These are phyloP conservation scores for Corynespora cassiicola DNA, from an alignment of 2,329 filamentous ascomycete genomes.

Conservation along the genomic window DNA sequence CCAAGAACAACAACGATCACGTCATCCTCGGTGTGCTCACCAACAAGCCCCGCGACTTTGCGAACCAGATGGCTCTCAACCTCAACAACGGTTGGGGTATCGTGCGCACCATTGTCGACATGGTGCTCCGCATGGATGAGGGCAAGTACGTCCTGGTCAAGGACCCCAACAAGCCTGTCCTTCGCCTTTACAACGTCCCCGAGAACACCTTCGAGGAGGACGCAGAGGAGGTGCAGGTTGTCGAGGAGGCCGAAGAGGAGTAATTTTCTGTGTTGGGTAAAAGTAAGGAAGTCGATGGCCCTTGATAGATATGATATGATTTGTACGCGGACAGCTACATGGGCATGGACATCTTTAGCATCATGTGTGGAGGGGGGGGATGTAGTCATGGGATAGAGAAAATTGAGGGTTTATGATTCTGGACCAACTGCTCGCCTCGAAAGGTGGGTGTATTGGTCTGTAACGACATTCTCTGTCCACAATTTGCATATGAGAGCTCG, in stretches of 20 bases:
- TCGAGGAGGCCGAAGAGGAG: conserved; percentile 63
- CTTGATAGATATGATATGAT: too few species aligned
- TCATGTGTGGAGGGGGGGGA: too few species aligned
- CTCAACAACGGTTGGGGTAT: conserved; percentile 99
- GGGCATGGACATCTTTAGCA: too few species aligned
- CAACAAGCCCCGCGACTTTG: conserved; percentile 98
- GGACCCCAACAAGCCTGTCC: conserved; percentile 97
- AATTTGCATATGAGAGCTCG: too few species aligned
- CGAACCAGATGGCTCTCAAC: conserved; percentile 96
- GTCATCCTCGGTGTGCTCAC: conserved; percentile 93
- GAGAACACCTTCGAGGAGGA: conserved; percentile 89
- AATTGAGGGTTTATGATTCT: too few species aligned
- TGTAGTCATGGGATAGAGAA: too few species aligned
- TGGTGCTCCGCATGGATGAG: conserved; percentile 79
- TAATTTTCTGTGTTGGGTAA: conserved; percentile 33
- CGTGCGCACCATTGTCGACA: conserved; percentile 95
- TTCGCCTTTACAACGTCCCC: conserved; percentile 92
- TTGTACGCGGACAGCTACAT: too few species aligned
- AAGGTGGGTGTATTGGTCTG: too few species aligned
- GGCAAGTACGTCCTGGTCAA: conserved; percentile 81
- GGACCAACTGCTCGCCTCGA: too few species aligned
- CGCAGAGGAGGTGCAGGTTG: conserved; percentile 70
- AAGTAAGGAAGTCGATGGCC: too few species aligned
- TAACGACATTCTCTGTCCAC: too few species aligned
- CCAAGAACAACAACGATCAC: conserved; percentile 90